A percentile compares a stretch with the other conserved stretches of the same genome.
Evolutionary conservation across 306 rosid genomes (phyloP).

Genomic region (Gastrolobium bilobum): DNA sequence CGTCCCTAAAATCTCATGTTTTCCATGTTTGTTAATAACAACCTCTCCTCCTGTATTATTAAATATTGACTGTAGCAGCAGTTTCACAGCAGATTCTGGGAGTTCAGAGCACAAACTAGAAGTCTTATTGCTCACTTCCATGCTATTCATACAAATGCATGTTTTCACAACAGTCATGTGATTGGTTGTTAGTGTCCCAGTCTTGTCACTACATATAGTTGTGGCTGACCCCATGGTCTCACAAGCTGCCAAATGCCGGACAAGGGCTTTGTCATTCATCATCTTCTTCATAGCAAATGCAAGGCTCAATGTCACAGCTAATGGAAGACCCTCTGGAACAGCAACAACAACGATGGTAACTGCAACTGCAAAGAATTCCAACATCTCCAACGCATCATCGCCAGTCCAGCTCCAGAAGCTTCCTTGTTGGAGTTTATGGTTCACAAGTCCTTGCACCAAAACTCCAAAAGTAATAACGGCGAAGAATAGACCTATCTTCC

Average conservation of each 20-base stretch:
- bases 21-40: conserved; percentile 76
- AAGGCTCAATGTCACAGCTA: conserved; percentile 96
- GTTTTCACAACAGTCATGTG: conserved; percentile 96
- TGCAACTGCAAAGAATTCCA: conserved; percentile 92
- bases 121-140: conserved; percentile 61
- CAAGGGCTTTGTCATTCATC: conserved; percentile 99
- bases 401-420: conserved; percentile 78
- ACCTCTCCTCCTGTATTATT: conserved; percentile 96
- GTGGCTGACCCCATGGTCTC: conserved; percentile 99
- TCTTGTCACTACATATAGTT: conserved; percentile 92
- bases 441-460: conserved; percentile 78
- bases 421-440: conserved; percentile 69
- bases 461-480: conserved; percentile 89
- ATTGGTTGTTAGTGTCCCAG: conserved; percentile 95
- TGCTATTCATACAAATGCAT: conserved; percentile 81
- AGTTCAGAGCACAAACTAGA: conserved; percentile 71
- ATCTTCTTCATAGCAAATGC: conserved; percentile 98
- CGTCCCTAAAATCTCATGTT: conserved; percentile 81
- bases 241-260: conserved; percentile 96
- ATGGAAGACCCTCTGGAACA: conserved; percentile 95
- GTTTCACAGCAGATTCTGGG: conserved; percentile 66
- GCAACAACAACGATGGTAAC: conserved; percentile 98
- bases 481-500: conserved; percentile 91
- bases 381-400: conserved; percentile 79
- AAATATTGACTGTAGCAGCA: conserved; percentile 81